Percentiles rank a stretch among this genome's conserved stretches.
phyloP scores from a whole-genome alignment of 106 monocot species.

The Cymbidium sinense region DNA sequence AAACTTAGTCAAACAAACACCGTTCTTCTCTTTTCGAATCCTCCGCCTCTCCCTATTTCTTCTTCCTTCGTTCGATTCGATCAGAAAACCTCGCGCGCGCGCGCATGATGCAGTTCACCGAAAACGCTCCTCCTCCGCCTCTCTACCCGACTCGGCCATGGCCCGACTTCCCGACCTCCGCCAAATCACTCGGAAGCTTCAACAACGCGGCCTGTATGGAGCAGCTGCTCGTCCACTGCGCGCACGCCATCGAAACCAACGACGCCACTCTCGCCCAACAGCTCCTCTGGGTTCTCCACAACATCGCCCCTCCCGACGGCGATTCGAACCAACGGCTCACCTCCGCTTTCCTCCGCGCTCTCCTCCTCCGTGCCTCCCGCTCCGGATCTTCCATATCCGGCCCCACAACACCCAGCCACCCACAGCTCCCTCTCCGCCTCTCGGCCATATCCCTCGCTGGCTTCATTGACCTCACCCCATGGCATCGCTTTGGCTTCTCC shows the following conservation, averaged over 20 bases:
- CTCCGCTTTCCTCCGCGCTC: constrained; percentile 44
- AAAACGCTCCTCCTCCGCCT: constrained; percentile 1
- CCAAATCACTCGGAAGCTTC: not conserved
- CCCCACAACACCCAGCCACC: not conserved
- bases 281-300: constrained; percentile 70
- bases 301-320: constrained; percentile 38
- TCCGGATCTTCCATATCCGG: constrained; percentile 10
- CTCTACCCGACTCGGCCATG: not conserved
- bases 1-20: not conserved
- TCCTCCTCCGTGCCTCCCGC: constrained; percentile 34
- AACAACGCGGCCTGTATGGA: constrained; percentile 46
- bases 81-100: not conserved
- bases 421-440: constrained; percentile 23
- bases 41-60: constrained; percentile 8
- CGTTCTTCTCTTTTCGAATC: too few species aligned
- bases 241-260: constrained; percentile 40
- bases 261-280: constrained; percentile 57
- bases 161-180: not conserved
- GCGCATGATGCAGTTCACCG: constrained; percentile 11
- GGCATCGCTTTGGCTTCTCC: constrained; percentile 66
- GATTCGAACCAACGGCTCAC: constrained; percentile 57
- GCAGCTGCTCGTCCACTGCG: constrained; percentile 66
- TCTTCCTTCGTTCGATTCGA: not conserved
- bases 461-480: constrained; percentile 56
- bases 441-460: constrained; percentile 40